Evolutionary conservation across 305 asterid species (phyloP).

Genomic region (Fraxinus ornus): DNA sequence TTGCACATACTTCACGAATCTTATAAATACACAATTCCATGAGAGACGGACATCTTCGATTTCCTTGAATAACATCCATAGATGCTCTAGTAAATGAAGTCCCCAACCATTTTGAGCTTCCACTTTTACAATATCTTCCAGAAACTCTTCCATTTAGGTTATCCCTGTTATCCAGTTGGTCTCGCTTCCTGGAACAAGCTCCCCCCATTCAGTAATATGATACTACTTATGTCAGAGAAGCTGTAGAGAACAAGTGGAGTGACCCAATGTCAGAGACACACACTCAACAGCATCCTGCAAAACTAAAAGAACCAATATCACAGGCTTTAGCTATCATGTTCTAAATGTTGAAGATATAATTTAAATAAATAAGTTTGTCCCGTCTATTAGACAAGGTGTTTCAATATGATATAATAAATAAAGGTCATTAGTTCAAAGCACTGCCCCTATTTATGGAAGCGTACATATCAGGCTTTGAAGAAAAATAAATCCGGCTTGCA

Average conservation of each 20-base stretch:
- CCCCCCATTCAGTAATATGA: constrained; percentile 65
- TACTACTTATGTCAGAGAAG: constrained; percentile 21
- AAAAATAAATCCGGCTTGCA: background rate
- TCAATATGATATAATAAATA: background rate
- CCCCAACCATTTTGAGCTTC: constrained; percentile 95
- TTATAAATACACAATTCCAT: constrained; percentile 75
- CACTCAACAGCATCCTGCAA: constrained; percentile 27
- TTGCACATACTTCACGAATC: constrained; percentile 64
- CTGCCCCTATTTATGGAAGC: background rate
- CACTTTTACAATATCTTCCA: constrained; percentile 75
- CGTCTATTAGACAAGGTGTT: background rate
- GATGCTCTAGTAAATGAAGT: constrained; percentile 56
- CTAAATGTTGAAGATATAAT: background rate
- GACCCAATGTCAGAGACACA: constrained; percentile 20
- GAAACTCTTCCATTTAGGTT: constrained; percentile 58
- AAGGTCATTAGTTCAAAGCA: background rate
- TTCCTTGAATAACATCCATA: constrained; percentile 54
- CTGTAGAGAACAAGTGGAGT: constrained; percentile 8
- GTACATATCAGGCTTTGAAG: background rate
- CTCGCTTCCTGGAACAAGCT: constrained; percentile 92
- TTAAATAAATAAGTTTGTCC: background rate
- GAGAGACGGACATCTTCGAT: constrained; percentile 58
- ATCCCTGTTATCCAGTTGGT: constrained; percentile 68
- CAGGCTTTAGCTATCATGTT: background rate
- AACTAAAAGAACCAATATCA: background rate